Conservation (phyloP, 2,329 filamentous ascomycete genomes). For the Colletotrichum spaethianum region DNA sequence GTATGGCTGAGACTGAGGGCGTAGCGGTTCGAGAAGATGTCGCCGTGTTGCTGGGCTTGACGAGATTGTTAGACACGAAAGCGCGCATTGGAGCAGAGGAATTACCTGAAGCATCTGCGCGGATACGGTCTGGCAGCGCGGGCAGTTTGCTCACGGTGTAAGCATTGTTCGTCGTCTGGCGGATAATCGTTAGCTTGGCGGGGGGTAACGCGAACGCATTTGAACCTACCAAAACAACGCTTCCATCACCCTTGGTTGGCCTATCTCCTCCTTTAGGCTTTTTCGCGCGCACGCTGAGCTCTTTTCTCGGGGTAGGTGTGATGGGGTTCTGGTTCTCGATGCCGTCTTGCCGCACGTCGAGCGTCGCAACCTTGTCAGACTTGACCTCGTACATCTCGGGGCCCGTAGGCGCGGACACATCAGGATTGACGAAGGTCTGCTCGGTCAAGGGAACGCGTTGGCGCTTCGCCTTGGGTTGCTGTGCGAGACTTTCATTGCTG, state of each 20-base stretch:
- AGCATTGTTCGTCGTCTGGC: constrained; percentile 84
- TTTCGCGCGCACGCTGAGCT: constrained; percentile 73
- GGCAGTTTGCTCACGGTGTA: constrained; percentile 90
- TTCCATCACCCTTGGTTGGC: constrained; percentile 76
- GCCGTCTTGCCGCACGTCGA: constrained; percentile 62
- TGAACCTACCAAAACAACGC: constrained; percentile 74
- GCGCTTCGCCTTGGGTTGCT: constrained; percentile 75
- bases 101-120: constrained; percentile 76
- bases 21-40: constrained; percentile 77
- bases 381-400: constrained; percentile 72
- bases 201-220: constrained; percentile 19
- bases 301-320: constrained; percentile 58
- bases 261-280: constrained; percentile 75
- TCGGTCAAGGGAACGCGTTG: constrained; percentile 71
- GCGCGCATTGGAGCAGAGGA: constrained; percentile 35
- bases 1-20: constrained; percentile 85
- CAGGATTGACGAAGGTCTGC: constrained; percentile 69
- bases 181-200: constrained; percentile 36
- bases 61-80: constrained; percentile 44
- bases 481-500: constrained; percentile 67
- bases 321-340: constrained; percentile 57
- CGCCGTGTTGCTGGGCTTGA: constrained; percentile 75
- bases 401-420: constrained; percentile 48
- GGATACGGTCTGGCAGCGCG: constrained; percentile 83
- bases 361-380: constrained; percentile 63